Conservation (phyloP, 2,329 filamentous ascomycete genomes). For the Hypomyces rosellus region DNA sequence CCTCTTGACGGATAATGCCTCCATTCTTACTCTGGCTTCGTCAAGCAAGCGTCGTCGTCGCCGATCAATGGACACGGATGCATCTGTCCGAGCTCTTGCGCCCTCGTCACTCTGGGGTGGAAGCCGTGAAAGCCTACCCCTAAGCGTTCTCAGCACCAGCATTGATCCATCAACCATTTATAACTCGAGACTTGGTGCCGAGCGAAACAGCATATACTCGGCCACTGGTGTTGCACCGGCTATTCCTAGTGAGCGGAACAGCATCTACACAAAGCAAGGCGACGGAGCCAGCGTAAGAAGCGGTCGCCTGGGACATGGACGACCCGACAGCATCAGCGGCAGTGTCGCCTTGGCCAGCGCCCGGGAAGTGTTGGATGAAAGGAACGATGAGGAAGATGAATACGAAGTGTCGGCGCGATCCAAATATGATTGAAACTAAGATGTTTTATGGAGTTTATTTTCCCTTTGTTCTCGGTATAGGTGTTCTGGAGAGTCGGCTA, state of each 20-base stretch:
- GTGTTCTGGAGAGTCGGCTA: background rate
- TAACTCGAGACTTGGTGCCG: slow-evolving; percentile 41
- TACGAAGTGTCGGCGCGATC: slow-evolving; percentile 15
- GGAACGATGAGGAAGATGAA: slow-evolving; percentile 24
- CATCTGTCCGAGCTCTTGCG: slow-evolving; percentile 76
- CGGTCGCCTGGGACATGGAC: slow-evolving; percentile 66
- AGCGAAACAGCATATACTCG: slow-evolving; percentile 78
- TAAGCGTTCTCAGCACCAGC: slow-evolving; percentile 71
- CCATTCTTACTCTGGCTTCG: slow-evolving; percentile 76
- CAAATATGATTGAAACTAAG: slow-evolving; percentile 12
- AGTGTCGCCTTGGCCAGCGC: slow-evolving; percentile 63
- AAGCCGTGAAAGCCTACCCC: slow-evolving; percentile 70
- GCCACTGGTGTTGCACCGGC: slow-evolving; percentile 61
- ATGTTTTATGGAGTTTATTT: background rate
- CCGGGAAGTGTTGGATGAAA: slow-evolving; percentile 37
- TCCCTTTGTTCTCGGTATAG: slow-evolving; percentile 8
- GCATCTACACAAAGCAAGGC: slow-evolving; percentile 64
- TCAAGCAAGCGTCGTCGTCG: slow-evolving; percentile 72
- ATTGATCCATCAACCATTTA: slow-evolving; percentile 53
- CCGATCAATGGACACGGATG: slow-evolving; percentile 78
- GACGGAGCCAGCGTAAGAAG: slow-evolving; percentile 76
- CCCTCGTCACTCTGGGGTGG: slow-evolving; percentile 78
- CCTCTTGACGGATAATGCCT: slow-evolving; percentile 76
- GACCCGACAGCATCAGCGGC: slow-evolving; percentile 75
- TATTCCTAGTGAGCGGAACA: slow-evolving; percentile 70